A percentile compares a stretch with the other conserved stretches of the same genome.
phyloP scores from a whole-genome alignment of 192 early-diverging fungal genomes.

The Coemansia sp. region DNA sequence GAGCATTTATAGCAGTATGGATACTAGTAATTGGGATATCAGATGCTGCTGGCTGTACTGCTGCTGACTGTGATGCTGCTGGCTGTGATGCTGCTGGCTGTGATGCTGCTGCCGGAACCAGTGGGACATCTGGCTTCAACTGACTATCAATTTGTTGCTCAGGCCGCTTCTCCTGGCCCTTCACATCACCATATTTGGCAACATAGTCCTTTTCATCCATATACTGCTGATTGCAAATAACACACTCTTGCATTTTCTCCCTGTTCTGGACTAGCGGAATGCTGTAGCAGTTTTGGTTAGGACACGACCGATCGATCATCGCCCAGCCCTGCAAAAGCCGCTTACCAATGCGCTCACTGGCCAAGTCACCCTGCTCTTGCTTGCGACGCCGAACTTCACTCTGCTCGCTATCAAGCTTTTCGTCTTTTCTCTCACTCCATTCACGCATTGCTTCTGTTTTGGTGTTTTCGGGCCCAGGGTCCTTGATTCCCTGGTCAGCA shows the following conservation, averaged over 20 bases:
- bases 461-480: not conserved
- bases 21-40: not conserved
- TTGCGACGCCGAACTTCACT: constrained; percentile 7
- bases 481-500: constrained; percentile 1
- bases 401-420: constrained; percentile 16
- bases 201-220: constrained; percentile 40
- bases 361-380: constrained; percentile 37
- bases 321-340: constrained; percentile 45
- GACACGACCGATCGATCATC: constrained; percentile 39
- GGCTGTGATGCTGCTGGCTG: not conserved
- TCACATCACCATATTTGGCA: constrained; percentile 34
- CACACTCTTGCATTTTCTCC: constrained; percentile 34
- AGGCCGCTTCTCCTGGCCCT: too few relatives aligned
- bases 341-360: constrained; percentile 42
- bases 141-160: too few relatives aligned
- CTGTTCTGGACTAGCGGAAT: constrained; percentile 40
- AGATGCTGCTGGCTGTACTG: not conserved
- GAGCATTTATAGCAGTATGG: constrained; percentile 17
- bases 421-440: constrained; percentile 5
- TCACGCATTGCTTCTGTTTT: not conserved
- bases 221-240: constrained; percentile 35
- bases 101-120: not conserved
- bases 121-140: too few relatives aligned
- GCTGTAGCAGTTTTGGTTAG: constrained; percentile 23
- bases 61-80: not conserved